Evolutionary conservation across 2,329 filamentous ascomycete genomes (phyloP), one percentile per base, ranked within the genome.

Genomic region (Apiospora pterosperma): DNA sequence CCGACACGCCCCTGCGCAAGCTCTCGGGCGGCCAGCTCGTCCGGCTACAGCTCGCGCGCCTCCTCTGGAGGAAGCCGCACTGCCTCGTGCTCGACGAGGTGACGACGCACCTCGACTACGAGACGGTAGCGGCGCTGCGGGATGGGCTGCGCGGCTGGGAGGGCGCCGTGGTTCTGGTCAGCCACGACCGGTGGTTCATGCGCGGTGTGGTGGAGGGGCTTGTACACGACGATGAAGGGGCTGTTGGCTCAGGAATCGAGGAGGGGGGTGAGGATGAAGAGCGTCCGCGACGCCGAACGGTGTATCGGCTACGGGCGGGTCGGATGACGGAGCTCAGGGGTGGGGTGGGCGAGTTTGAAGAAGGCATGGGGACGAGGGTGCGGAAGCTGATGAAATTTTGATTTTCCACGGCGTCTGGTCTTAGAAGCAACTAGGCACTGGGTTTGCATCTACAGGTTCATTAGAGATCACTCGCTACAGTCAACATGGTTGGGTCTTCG

Each of bases 131-230:
- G 8, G 91, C 90, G 2, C 77, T 96, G 63, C 83, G 90, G 0
- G 82, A 85, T 28, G 90, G 90, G 2, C 75, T 96, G 67, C 82
- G 84, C 16, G 78, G 78, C 3, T 96, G 91, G 83, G 84, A 88
- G 63, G 92, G 92, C 0, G 92, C 92, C 0, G 84, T 96, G 4
- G 78, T 96, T 42, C 78, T 96, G 5, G 89, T 96, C 5, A 93
- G 88, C 39, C 93, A 96, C 79, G 92, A 96, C 75, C 83, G 93
- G 36, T 96, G 91, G 83, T 90, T 96, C 71, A 85, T 96, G 78
- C 84, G 89, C 58, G 88, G 88, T 2, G 91, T 91, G 0, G 82
- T 96, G 1, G 90, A 92, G 73, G 89, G 89, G 0, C 76, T 84
- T 59, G 71, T 69, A n/a, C 76, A 78, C 52, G 76, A 78, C 16